These are phyloP conservation scores for Vitis rupestris DNA, from an alignment of 164 flowering plant genomes.

Conservation along the genomic window DNA sequence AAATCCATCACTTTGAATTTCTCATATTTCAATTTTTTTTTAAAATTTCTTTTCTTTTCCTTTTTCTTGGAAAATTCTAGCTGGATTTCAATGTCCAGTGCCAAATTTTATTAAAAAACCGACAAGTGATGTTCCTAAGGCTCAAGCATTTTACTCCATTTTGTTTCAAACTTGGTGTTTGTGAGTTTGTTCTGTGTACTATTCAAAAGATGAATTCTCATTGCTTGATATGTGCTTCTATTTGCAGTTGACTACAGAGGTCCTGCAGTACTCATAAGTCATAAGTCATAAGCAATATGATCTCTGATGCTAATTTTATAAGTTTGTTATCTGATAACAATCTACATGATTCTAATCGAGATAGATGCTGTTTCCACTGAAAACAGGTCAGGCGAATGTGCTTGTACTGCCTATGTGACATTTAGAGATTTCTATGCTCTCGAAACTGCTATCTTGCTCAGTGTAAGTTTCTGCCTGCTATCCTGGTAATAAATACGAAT, in stretches of 20 bases:
- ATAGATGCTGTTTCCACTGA: neutral
- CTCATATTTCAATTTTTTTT: too few relatives aligned
- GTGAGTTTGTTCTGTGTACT: too few relatives aligned
- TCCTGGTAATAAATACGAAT: neutral
- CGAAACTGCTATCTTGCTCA: conserved; percentile 82
- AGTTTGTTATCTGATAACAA: neutral
- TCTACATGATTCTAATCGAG: neutral
- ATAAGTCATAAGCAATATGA: neutral
- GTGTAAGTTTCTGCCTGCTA: conserved; percentile 48
- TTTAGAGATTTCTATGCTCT: conserved; percentile 67
- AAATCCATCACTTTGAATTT: too few relatives aligned
- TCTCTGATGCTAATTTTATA: neutral
- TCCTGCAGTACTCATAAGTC: neutral
- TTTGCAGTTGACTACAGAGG: neutral
- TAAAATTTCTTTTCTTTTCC: too few relatives aligned
- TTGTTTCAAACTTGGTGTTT: too few relatives aligned
- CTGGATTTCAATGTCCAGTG: too few relatives aligned
- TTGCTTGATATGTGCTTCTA: too few relatives aligned
- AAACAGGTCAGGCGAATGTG: conserved; percentile 66
- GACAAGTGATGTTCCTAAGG: too few relatives aligned
- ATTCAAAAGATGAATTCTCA: too few relatives aligned
- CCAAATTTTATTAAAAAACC: too few relatives aligned
- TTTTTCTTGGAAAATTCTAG: too few relatives aligned
- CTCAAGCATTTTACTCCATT: too few relatives aligned
- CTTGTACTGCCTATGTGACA: conserved; percentile 77